Conservation (phyloP, 441 rosid genomes). For the Syzygium syzygioides region DNA sequence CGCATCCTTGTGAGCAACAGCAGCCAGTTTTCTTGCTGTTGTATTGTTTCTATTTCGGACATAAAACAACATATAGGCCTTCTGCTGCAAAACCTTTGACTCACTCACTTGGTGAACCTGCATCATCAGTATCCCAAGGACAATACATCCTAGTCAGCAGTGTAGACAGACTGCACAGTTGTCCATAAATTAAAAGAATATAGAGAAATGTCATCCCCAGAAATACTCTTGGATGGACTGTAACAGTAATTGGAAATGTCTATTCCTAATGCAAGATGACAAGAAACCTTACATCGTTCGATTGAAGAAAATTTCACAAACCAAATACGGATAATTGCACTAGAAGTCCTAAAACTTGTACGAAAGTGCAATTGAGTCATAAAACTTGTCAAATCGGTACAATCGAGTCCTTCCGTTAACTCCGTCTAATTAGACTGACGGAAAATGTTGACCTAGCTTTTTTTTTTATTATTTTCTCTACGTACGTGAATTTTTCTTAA, state of each 20-base stretch:
- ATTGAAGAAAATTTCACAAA: neutral
- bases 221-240: neutral
- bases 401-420: no score
- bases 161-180: neutral
- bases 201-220: neutral
- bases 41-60: slow-evolving; percentile 69
- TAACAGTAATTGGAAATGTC: neutral
- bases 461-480: no score
- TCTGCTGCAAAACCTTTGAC: slow-evolving; percentile 71
- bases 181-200: neutral
- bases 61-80: slow-evolving; percentile 97
- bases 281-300: neutral
- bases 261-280: neutral
- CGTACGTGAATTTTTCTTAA: no score
- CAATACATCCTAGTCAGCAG: slow-evolving; percentile 2
- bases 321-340: no score
- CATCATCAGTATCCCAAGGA: slow-evolving; percentile 15
- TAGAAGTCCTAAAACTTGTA: no score
- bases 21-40: slow-evolving; percentile 35
- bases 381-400: no score
- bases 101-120: slow-evolving; percentile 86
- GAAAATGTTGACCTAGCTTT: no score
- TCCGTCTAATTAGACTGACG: no score
- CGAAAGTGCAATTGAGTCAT: no score
- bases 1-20: slow-evolving; percentile 30